A percentile compares a stretch with the other conserved stretches of the same genome.
phyloP scores from a whole-genome alignment of 495 filamentous ascomycete genomes.

The Penicillium macrosclerotiorum region DNA sequence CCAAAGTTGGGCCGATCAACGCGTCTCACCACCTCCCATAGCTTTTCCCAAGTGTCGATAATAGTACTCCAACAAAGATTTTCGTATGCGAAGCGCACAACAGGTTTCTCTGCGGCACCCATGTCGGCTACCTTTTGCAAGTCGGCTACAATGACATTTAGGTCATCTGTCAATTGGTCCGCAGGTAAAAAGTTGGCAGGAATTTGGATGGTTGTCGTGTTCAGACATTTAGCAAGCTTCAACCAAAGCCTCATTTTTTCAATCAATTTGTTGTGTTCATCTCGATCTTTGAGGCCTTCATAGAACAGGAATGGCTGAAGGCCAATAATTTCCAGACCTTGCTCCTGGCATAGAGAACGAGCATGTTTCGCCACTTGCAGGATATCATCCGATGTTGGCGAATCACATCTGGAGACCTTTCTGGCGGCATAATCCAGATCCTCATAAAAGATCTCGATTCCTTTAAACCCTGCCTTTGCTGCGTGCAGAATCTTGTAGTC shows the following conservation, averaged over 20 bases:
- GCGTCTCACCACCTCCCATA: conserved; percentile 59
- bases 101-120: conserved; percentile 33
- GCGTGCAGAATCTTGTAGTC: conserved; percentile 60
- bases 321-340: conserved; percentile 40
- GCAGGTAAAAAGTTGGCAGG: conserved; percentile 62
- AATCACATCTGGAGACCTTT: conserved; percentile 8
- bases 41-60: conserved; percentile 62
- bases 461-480: conserved; percentile 56
- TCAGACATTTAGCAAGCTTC: conserved; percentile 53
- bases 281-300: conserved; percentile 62
- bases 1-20: conserved; percentile 71
- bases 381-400: conserved; percentile 37
- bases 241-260: conserved; percentile 64
- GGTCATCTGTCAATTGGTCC: conserved; percentile 50
- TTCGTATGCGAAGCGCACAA: conserved; percentile 67
- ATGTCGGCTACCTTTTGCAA: conserved; percentile 47
- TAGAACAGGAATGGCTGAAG: conserved; percentile 73
- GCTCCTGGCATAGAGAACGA: conserved; percentile 14
- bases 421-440: conserved; percentile 59
- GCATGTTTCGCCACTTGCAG: conserved; percentile 50
- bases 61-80: conserved; percentile 65
- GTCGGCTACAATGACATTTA: conserved; percentile 59
- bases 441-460: conserved; percentile 72
- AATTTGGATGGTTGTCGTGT: conserved; percentile 63
- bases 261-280: conserved; percentile 51